These are phyloP conservation scores for Tolypocladium paradoxum DNA, from an alignment of 2,329 filamentous ascomycete genomes.

Conservation along the genomic window DNA sequence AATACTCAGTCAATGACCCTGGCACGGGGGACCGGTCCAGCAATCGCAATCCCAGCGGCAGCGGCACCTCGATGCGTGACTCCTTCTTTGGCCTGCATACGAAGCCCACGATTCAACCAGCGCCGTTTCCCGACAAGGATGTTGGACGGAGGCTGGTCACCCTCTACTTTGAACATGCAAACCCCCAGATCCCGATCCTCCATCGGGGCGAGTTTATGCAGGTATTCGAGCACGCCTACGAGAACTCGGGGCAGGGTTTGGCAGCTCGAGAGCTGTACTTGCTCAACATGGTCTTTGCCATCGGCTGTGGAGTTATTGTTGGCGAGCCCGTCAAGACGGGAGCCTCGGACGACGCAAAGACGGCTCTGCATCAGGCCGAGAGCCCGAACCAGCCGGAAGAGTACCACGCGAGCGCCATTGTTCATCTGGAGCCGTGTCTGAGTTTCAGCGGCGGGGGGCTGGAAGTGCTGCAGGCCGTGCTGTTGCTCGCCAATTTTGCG, in stretches of 20 bases:
- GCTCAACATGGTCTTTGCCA: constrained; percentile 94
- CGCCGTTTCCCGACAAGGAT: constrained; percentile 69
- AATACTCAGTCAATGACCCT: constrained; percentile 53
- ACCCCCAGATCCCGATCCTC: constrained; percentile 88
- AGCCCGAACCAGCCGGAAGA: constrained; percentile 71
- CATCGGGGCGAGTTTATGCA: constrained; percentile 84
- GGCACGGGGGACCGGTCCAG: constrained; percentile 22
- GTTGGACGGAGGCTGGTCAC: constrained; percentile 63
- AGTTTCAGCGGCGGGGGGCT: constrained; percentile 78
- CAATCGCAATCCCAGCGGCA: constrained; percentile 12
- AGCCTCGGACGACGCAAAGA: constrained; percentile 20
- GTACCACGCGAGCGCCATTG: constrained; percentile 89
- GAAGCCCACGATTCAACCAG: constrained; percentile 75
- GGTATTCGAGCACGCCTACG: constrained; percentile 75
- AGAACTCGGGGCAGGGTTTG: constrained; percentile 51
- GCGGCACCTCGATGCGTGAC: constrained; percentile 78
- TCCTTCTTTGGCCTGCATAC: constrained; percentile 96
- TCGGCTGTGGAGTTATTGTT: constrained; percentile 87
- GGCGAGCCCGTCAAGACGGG: constrained; percentile 46
- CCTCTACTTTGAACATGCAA: constrained; percentile 92
- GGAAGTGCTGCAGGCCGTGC: constrained; percentile 86
- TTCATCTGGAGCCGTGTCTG: constrained; percentile 81
- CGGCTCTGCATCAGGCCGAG: constrained; percentile 18
- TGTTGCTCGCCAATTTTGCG: constrained; percentile 84
- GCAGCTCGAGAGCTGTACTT: constrained; percentile 81